A percentile compares a stretch with the other conserved stretches of the same genome.
Conservation (phyloP, 371 early-diverging fungal genomes). For the Batkoa obscura region DNA sequence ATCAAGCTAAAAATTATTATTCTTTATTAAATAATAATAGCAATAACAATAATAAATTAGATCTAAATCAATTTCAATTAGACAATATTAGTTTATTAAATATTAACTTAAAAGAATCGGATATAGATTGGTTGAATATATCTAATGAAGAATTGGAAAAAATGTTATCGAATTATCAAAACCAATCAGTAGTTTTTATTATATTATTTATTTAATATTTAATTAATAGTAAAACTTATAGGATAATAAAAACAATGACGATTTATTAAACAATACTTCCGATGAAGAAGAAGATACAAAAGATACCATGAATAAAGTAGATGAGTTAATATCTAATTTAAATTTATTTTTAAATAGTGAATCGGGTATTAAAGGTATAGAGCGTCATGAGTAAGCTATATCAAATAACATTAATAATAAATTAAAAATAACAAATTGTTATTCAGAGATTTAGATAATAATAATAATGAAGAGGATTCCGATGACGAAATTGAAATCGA, state of each 20-base stretch:
- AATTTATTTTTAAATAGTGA: background rate
- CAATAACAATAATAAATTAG: background rate
- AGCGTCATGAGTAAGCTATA: background rate
- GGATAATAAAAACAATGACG: background rate
- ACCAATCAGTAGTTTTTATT: too few species aligned
- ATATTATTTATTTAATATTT: background rate
- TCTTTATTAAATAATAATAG: background rate
- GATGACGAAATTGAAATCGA: too few species aligned
- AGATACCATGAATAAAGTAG: background rate
- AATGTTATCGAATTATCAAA: too few species aligned
- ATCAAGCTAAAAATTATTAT: background rate
- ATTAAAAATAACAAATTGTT: too few species aligned
- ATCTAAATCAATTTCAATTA: background rate
- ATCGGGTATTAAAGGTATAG: background rate
- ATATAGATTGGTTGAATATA: background rate
- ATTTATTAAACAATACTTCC: background rate
- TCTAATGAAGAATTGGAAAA: background rate
- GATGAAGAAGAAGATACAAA: background rate
- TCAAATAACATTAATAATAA: too few species aligned
- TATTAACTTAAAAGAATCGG: background rate
- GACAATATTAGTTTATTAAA: background rate
- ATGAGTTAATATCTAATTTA: background rate
- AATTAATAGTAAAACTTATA: background rate
- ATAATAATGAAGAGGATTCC: too few species aligned
- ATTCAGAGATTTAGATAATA: too few species aligned